Evolutionary conservation across 768 basidiomycete genomes (phyloP).

Genomic region (Suillus hirtellus): DNA sequence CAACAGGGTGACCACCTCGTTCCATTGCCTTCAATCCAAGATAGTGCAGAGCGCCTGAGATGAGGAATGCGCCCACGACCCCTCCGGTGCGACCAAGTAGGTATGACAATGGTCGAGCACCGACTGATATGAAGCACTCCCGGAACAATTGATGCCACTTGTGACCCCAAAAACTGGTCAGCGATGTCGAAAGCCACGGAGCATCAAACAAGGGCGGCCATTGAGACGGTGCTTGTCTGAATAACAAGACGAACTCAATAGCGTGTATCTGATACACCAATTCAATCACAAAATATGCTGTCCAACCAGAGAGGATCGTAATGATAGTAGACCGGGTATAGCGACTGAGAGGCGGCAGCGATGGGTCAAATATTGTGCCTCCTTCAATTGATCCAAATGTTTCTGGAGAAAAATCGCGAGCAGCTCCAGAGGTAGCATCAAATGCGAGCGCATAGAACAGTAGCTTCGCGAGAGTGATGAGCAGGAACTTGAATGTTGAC

Average conservation of each 20-base stretch:
- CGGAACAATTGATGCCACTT: slow-evolving; percentile 75
- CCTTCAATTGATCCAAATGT: slow-evolving; percentile 38
- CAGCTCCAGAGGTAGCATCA: slow-evolving; percentile 16
- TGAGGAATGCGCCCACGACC: slow-evolving; percentile 57
- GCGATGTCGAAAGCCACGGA: slow-evolving; percentile 59
- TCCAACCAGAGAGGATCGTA: slow-evolving; percentile 42
- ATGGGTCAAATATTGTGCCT: slow-evolving; percentile 39
- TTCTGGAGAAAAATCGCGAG: slow-evolving; percentile 36
- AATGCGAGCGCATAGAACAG: slow-evolving; percentile 10
- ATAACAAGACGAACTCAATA: slow-evolving; percentile 44
- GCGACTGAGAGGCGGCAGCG: slow-evolving; percentile 32
- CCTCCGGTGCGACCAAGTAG: slow-evolving; percentile 49
- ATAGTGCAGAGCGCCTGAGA: slow-evolving; percentile 64
- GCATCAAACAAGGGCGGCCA: slow-evolving; percentile 66
- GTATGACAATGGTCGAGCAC: slow-evolving; percentile 42
- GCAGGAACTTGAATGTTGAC: slow-evolving; percentile 20
- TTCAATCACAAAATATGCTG: slow-evolving; percentile 48
- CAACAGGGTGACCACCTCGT: slow-evolving; percentile 45
- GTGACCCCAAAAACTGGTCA: slow-evolving; percentile 61
- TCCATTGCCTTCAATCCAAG: slow-evolving; percentile 60
- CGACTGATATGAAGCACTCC: slow-evolving; percentile 53
- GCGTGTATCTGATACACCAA: slow-evolving; percentile 42
- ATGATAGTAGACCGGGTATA: slow-evolving; percentile 47
- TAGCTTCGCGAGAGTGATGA: slow-evolving; percentile 12
- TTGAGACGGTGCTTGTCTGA: slow-evolving; percentile 48